Evolutionary conservation across 768 basidiomycete genomes (phyloP), one percentile per base, ranked within the genome.

Genomic region (Tulasnella sp.): DNA sequence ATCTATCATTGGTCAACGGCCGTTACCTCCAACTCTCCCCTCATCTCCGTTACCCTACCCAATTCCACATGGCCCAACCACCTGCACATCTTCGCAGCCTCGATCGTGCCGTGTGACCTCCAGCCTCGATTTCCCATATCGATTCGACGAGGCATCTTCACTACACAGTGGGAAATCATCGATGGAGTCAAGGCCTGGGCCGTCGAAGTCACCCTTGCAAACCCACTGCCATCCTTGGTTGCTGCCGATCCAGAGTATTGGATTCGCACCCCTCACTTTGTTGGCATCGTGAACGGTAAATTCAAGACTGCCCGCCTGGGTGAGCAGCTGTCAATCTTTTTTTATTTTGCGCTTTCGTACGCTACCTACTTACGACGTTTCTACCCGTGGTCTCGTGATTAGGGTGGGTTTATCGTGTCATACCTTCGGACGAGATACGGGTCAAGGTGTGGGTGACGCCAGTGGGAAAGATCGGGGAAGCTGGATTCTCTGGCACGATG

Each of bases 201-300:
- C 0, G 74, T 82, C 0, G 76, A 78, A 45, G 73, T 82, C 42
- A 79, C 77, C 0, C 62, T 82, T 11, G 74, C 75, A 22, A 82
- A 82, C 62, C 68, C 80, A 10, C 68, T 78, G 8, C 75, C 79
- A 0, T 68, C 69, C 1, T 69, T 50, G 34, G 10, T 51, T 17
- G 12, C 49, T n/a, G n/a, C 30, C 22, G 50, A 62, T 12, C 24
- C 21, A 22, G 27, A 31, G 2, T 46, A 25, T n/a, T 62, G 61
- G 61, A 44, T 62, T 8, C 41, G 62, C 5, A 25, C 29, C 0
- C 45, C 49, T 9, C 62, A 21, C 12, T 15, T 19, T 25, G 27
- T 61, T 3, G 21, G 21, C 11, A 19, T 49, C 21, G 29, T 21
- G 11, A 22, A 27, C 7, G 24, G 34, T 7, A 48, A 27, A 11